Base-by-base conservation (phyloP, 2,329 filamentous ascomycete genomes). In the Lachnellula suecica region DNA sequence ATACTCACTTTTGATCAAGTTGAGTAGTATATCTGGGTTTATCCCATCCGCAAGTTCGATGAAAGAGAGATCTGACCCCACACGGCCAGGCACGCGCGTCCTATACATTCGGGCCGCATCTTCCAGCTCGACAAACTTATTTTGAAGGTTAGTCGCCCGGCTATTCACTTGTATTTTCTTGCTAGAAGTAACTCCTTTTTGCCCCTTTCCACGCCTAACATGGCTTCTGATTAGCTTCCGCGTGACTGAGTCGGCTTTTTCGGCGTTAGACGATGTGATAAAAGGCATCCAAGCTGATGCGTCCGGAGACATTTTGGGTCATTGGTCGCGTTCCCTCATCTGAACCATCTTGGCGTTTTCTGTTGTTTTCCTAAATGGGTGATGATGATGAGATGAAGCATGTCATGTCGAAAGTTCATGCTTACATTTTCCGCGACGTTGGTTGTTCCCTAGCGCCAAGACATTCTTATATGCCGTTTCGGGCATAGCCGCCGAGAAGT, bases 151-250 rank as follows among this genome's bases (percentile, higher is more conserved):
- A 9, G 1, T 20, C 37, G 15, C 6, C 2, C n/a, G 15, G 10
- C 37, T 4, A 4, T 4, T 40, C n/a, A 17, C 19, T 40, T 17
- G 37, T 17, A 10, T 19, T 17, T 40, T 1, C n/a, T 17, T 20
- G 4, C 9, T 4, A 15, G 6, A 13, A 37, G 58, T 56, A 19
- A 47, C 37, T 46, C 63, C 70, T 9, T 68, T 69, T 27, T 61
- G 61, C 49, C 74, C 74, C 56, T 72, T 74, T 4, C 72, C 72
- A 15, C 67, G 63, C 73, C 75, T 75, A 1, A 74, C 72, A 66
- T 74, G 69, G 49, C 70, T 72, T 35, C 73, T 63, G 56, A 75
- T 75, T 37, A 72, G 57, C 59, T 70, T 73, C 40, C 71, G 68
- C n/a, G 63, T 63, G 5, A 64, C 57, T 17, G 64, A 59, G 31